phyloP scores from a whole-genome alignment of 75 land plant species.

The Chamaecyparis obtusa region DNA sequence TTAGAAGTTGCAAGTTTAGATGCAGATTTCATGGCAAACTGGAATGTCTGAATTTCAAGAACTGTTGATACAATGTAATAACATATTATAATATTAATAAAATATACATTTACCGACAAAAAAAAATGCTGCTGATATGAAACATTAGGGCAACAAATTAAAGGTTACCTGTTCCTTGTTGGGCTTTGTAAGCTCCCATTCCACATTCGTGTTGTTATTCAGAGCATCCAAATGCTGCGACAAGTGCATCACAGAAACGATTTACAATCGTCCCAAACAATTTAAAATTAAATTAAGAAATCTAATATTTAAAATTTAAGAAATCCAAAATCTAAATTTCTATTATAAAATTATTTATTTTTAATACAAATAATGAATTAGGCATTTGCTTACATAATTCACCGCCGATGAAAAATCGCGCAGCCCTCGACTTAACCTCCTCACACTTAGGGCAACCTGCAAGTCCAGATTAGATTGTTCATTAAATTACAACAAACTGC shows the following conservation, averaged over 20 bases:
- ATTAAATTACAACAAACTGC: neutral
- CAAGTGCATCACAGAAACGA: neutral
- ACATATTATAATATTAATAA: too few relatives aligned
- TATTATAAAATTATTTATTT: neutral
- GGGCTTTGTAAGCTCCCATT: slow-evolving; percentile 68
- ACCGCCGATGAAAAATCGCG: slow-evolving; percentile 74
- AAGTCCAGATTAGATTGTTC: neutral
- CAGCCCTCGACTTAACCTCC: neutral
- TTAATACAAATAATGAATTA: neutral
- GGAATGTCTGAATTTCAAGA: too few relatives aligned
- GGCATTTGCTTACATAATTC: slow-evolving; percentile 50
- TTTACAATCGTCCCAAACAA: slow-evolving; percentile 1
- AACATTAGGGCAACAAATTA: neutral
- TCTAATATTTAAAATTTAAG: too few relatives aligned
- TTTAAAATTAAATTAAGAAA: too few relatives aligned
- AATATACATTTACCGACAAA: too few relatives aligned
- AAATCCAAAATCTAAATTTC: neutral
- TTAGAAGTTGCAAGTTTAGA: too few relatives aligned
- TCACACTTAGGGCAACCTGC: neutral
- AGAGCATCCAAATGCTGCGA: slow-evolving; percentile 81
- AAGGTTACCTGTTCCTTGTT: slow-evolving; percentile 66
- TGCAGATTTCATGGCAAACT: too few relatives aligned
- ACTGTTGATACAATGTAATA: too few relatives aligned
- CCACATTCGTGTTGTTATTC: slow-evolving; percentile 76
- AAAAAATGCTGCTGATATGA: too few relatives aligned